phyloP scores from a whole-genome alignment of 306 rosid genomes.

The Carpinus fangiana region DNA sequence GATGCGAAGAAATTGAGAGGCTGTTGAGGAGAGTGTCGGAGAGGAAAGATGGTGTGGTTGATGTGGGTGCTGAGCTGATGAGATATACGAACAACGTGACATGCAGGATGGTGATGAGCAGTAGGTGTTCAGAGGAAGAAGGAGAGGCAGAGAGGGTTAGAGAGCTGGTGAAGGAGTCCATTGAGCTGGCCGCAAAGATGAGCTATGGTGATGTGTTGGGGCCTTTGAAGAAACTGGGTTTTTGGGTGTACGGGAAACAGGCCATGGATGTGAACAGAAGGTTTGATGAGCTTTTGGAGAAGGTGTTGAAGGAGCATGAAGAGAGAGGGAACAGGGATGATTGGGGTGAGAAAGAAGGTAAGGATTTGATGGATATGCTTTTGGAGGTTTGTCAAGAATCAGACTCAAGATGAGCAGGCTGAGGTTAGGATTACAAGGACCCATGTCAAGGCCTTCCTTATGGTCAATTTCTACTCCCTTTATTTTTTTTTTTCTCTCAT shows the following conservation, averaged over 20 bases:
- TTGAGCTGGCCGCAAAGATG: conserved; percentile 46
- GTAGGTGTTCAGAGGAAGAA: conserved; percentile 42
- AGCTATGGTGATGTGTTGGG: conserved; percentile 56
- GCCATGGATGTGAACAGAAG: conserved; percentile 43
- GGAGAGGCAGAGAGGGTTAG: conserved; percentile 45
- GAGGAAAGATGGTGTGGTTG: conserved; percentile 14
- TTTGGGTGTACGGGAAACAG: conserved; percentile 51
- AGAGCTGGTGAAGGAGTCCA: conserved; percentile 38
- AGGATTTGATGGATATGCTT: conserved; percentile 44
- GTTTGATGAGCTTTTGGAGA: conserved; percentile 52
- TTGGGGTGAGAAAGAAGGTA: conserved; percentile 29
- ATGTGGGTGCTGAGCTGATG: conserved; percentile 49
- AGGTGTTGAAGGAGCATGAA: conserved; percentile 48
- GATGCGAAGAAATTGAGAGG: conserved; percentile 27
- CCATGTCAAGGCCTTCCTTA: conserved; percentile 52
- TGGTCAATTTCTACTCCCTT: conserved; percentile 22
- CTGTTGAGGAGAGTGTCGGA: conserved; percentile 26
- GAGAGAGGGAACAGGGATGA: conserved; percentile 13
- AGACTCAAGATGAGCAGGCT: conserved; percentile 46
- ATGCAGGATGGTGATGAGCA: conserved; percentile 56
- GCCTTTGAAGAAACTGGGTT: conserved; percentile 40
- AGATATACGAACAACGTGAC: conserved; percentile 48
- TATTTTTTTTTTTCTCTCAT: too few species aligned
- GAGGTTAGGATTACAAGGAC: conserved; percentile 52
- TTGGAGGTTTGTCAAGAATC: conserved; percentile 47